phyloP scores from a whole-genome alignment of 2,329 filamentous ascomycete species.

The Penicillium sp. region DNA sequence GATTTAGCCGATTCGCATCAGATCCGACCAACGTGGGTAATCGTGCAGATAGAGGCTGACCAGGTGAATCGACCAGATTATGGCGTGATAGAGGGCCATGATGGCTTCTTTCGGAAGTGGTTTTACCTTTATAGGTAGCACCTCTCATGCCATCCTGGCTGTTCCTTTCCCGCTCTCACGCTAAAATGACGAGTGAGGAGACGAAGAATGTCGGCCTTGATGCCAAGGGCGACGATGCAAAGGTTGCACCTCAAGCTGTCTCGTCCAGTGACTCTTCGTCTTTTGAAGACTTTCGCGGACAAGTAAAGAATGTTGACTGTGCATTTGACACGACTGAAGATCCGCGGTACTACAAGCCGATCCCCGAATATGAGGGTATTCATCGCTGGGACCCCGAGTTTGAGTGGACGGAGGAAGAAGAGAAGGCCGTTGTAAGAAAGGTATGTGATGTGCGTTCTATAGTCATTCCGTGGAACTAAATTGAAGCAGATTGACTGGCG shows the following conservation, averaged over 20 bases:
- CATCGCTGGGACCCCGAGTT: slow-evolving; percentile 50
- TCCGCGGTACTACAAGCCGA: slow-evolving; percentile 39
- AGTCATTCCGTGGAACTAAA: neutral
- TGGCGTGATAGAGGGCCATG: slow-evolving; percentile 25
- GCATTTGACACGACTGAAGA: slow-evolving; percentile 39
- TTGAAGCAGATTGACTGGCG: slow-evolving; percentile 39
- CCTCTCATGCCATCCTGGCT: neutral
- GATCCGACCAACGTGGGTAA: neutral
- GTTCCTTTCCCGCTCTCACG: neutral
- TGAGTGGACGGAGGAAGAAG: slow-evolving; percentile 46
- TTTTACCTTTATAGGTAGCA: slow-evolving; percentile 13
- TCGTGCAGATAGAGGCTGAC: neutral
- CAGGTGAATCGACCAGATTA: slow-evolving; percentile 16
- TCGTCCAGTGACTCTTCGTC: slow-evolving; percentile 13
- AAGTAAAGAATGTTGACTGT: slow-evolving; percentile 18
- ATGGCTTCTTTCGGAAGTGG: slow-evolving; percentile 6
- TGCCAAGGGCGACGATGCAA: slow-evolving; percentile 4
- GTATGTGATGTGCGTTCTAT: slow-evolving; percentile 14
- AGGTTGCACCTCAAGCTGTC: slow-evolving; percentile 5
- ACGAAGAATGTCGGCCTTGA: slow-evolving; percentile 3
- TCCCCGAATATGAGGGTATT: slow-evolving; percentile 46
- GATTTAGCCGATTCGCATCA: neutral
- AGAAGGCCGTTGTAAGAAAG: slow-evolving; percentile 42
- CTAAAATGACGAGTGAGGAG: slow-evolving; percentile 21
- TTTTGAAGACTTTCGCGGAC: slow-evolving; percentile 5